Evolutionary conservation across 106 monocot genomes (phyloP), one percentile per base, ranked within the genome.

Genomic region (Vanilla planifolia): DNA sequence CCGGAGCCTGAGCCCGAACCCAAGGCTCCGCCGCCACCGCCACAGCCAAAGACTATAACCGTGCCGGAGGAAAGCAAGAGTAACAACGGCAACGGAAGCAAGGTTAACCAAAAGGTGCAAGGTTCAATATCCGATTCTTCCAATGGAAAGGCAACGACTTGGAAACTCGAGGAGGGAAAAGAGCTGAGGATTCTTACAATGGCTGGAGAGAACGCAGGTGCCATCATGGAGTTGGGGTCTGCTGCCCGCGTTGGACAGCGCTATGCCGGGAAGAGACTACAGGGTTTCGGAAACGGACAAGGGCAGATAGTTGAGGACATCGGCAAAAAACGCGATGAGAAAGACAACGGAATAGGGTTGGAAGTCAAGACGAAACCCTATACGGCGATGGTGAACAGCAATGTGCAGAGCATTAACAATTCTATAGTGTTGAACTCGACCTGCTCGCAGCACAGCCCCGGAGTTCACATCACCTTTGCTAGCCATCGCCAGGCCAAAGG

Each of bases 351-450:
- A 15, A 37, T 7, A 1, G n/a, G 0, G 15, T 10, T 32, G n/a
- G 9, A 55, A 3, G 67, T 39, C 22, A 55, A 46, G 26, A 17
- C 33, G 11, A 88, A 67, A 42, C 73, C 79, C 14, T 60, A 64
- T 28, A 65, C 48, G 19, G 55, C 74, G 25, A 32, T 80, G 65
- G 85, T 82, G 68, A 91, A 91, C 65, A 82, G 77, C 63, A 91
- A 91, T 34, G 82, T 86, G 48, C 90, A 86, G 56, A 67, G 74
- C 7, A 51, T 86, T 24, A 91, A 91, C 68, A 86, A 91, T 59
- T 91, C 90, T 8, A 52, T 85, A n/a, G 37, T 91, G 32, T 39
- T 91, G 22, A 67, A 68, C 41, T 74, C 68, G 27, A 51, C 79
- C 3, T 82, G 82, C 66, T 59, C 15, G 60, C 46, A 71, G 37